Conservation (phyloP, 129 eudicot genomes). For the Kitagawia praeruptora region DNA sequence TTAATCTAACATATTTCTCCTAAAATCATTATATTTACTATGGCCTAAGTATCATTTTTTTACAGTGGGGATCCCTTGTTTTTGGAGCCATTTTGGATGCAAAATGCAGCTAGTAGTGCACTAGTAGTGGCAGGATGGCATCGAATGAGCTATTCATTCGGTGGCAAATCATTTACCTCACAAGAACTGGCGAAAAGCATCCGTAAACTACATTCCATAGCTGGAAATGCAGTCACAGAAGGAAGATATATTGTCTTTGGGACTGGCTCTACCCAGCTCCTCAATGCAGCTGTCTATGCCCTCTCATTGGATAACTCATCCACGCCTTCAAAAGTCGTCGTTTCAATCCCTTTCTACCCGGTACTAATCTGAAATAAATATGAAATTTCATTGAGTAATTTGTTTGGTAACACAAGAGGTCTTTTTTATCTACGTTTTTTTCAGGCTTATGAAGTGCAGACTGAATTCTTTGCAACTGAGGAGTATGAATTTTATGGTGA, state of each 20-base stretch:
- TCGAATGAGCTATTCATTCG: slow-evolving; percentile 56
- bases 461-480: slow-evolving; percentile 28
- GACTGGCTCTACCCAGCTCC: slow-evolving; percentile 55
- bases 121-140: slow-evolving; percentile 71
- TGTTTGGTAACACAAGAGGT: background rate
- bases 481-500: slow-evolving; percentile 35
- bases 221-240: slow-evolving; percentile 50
- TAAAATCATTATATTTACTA: background rate
- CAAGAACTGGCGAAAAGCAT: slow-evolving; percentile 37
- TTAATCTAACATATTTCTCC: no score
- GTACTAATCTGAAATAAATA: slow-evolving; percentile 16
- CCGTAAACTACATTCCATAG: slow-evolving; percentile 38
- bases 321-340: slow-evolving; percentile 38
- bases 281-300: slow-evolving; percentile 61
- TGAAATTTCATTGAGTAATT: background rate
- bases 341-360: slow-evolving; percentile 53
- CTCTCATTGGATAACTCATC: slow-evolving; percentile 35
- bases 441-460: slow-evolving; percentile 39
- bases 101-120: slow-evolving; percentile 45
- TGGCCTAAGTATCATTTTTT: background rate
- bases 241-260: slow-evolving; percentile 49
- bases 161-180: slow-evolving; percentile 21
- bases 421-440: background rate
- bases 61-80: slow-evolving; percentile 65
- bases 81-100: slow-evolving; percentile 80